phyloP scores from a whole-genome alignment of 352 stramenopile species.

The Pythium phragmitis region DNA sequence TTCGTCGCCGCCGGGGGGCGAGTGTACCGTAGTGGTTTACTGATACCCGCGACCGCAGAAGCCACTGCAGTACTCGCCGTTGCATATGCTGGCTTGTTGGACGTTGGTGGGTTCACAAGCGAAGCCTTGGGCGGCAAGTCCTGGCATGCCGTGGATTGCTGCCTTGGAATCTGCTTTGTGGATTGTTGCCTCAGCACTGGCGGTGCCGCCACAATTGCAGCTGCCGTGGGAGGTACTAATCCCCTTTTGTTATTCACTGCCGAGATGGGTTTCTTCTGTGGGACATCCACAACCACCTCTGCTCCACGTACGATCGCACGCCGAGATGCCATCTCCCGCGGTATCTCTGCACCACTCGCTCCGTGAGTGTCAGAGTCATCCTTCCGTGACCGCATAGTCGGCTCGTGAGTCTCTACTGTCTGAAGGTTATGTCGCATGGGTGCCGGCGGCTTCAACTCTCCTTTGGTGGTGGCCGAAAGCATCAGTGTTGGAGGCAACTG shows the following conservation, averaged over 20 bases:
- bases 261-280: neutral
- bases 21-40: conserved; percentile 11
- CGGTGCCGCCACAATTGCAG: neutral
- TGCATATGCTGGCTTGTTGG: neutral
- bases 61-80: neutral
- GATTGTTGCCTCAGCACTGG: neutral
- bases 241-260: neutral
- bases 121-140: neutral
- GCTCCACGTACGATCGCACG: neutral
- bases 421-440: neutral
- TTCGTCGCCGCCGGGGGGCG: conserved; percentile 2
- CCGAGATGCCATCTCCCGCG: neutral
- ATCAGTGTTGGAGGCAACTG: neutral
- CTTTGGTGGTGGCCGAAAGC: neutral
- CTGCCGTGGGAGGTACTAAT: neutral
- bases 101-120: neutral
- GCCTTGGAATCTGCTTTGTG: neutral
- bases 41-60: neutral
- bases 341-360: neutral
- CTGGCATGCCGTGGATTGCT: neutral
- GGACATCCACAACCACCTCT: neutral
- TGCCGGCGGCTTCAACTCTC: neutral
- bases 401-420: neutral
- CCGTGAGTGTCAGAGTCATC: neutral
- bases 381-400: neutral